Evolutionary conservation across 148 eudicot genomes (phyloP).

Genomic region (Tetragonia tetragonoides): DNA sequence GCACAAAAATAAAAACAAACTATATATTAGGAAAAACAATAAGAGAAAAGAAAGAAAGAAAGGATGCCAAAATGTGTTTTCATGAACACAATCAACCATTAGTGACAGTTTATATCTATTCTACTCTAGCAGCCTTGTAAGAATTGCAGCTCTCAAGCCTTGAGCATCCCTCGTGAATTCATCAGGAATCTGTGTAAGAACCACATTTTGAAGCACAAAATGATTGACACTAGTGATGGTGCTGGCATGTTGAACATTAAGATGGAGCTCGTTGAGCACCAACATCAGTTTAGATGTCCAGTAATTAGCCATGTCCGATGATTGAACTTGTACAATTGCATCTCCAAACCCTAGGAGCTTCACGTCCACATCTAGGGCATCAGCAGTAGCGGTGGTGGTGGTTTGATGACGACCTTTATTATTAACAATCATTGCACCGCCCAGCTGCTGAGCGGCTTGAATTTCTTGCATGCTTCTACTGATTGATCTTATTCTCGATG

Average conservation of each 20-base stretch:
- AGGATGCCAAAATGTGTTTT: too few relatives aligned
- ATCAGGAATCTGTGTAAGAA: not conserved
- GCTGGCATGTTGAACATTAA: not conserved
- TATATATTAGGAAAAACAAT: too few relatives aligned
- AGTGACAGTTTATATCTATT: too few relatives aligned
- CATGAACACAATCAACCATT: too few relatives aligned
- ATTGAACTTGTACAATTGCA: not conserved
- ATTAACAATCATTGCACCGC: too few relatives aligned
- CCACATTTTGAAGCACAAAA: not conserved
- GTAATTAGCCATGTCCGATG: not conserved
- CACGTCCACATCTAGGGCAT: slow-evolving; percentile 7
- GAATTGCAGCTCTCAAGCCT: not conserved
- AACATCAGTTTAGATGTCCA: not conserved
- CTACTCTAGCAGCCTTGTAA: not conserved
- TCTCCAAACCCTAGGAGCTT: not conserved
- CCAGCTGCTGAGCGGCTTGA: too few relatives aligned
- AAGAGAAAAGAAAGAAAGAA: too few relatives aligned
- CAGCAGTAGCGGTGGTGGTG: not conserved
- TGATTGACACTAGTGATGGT: not conserved
- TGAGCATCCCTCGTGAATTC: not conserved
- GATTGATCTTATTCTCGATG: too few relatives aligned
- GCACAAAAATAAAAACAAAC: too few relatives aligned
- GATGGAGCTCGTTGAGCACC: not conserved
- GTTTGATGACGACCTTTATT: slow-evolving; percentile 4
- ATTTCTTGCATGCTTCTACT: too few relatives aligned